Base-by-base conservation (phyloP, 2,329 filamentous ascomycete species). In the Neurospora sp. region DNA sequence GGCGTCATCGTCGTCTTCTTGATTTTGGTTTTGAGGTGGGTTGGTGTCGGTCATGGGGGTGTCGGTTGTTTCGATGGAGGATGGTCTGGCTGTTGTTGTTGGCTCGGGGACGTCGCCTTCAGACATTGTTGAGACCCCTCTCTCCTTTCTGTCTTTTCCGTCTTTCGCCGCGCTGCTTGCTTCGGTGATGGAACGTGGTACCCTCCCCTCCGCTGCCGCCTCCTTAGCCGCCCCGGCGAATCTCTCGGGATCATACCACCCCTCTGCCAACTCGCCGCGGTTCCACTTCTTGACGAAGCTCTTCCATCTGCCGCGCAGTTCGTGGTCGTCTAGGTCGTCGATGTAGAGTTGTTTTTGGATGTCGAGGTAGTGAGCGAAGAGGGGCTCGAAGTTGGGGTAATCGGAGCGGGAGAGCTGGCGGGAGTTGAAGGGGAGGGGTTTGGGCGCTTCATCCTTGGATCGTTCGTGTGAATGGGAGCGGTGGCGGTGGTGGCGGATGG, bases 201-300 rank as follows among this genome's bases (percentile, higher is more conserved):
- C 17, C 19, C 17, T 10, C 7, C 13, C 46, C 1, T 46, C 28
- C 23, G 67, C 66, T 38, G 71, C 67, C 78, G 75, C 72, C 73
- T 84, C 79, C 7, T 70, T 71, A 1, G 74, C 68, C 8, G 74
- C 71, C 3, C 75, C 72, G 68, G 75, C 69, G 72, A 92, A 88
- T 73, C 89, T 91, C 70, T 86, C 86, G 8, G 93, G 91, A 77
- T 96, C 93, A 80, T 98, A 99, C 95, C 95, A 99, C 66, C 93
- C 93, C 79, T 95, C 91, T 4, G 92, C 91, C 73, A 98, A 84
- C 81, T 95, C 92, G 77, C 90, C 91, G 76, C 89, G 87, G 82
- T 99, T 99, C 95, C 96, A 99, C 84, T 93, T 95, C 4, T 87
- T 85, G 13, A 95, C 79, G 76, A 98, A 99, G 78, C 93, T 95